Percentiles rank a stretch among this genome's conserved stretches.
Conservation (phyloP, 768 basidiomycete species). For the Lactifluus pinguis region DNA sequence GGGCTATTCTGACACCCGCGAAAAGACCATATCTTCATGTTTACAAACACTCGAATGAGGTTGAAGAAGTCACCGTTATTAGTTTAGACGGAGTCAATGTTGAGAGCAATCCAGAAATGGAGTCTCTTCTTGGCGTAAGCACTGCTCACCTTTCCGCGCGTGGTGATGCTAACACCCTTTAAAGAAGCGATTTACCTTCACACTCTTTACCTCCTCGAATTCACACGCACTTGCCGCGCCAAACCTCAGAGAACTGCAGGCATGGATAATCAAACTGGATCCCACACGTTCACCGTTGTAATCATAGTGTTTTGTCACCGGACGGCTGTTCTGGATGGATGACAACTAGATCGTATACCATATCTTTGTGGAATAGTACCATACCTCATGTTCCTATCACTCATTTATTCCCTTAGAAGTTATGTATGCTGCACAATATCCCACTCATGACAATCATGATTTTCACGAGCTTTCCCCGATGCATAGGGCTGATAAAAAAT, state of each 20-base stretch:
- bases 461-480: neutral
- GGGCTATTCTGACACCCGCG: neutral
- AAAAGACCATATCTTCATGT: slow-evolving; percentile 83
- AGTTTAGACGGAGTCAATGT: slow-evolving; percentile 80
- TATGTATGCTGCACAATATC: slow-evolving; percentile 15
- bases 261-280: slow-evolving; percentile 80
- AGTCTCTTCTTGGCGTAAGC: slow-evolving; percentile 64
- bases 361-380: slow-evolving; percentile 15
- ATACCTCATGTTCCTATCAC: slow-evolving; percentile 16
- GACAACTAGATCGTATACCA: slow-evolving; percentile 11
- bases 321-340: neutral
- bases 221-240: slow-evolving; percentile 84
- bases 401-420: slow-evolving; percentile 20
- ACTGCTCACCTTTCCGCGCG: neutral
- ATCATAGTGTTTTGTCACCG: neutral
- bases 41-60: slow-evolving; percentile 75
- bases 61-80: slow-evolving; percentile 76
- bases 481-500: no score
- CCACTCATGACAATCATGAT: slow-evolving; percentile 15
- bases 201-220: slow-evolving; percentile 85
- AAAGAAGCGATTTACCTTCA: slow-evolving; percentile 81
- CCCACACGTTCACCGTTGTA: slow-evolving; percentile 46
- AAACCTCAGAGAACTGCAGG: slow-evolving; percentile 70
- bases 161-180: neutral
- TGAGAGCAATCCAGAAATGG: slow-evolving; percentile 80